Evolutionary conservation across 495 filamentous ascomycete genomes (phyloP).

Genomic region (Aspergillus bertholletiae): DNA sequence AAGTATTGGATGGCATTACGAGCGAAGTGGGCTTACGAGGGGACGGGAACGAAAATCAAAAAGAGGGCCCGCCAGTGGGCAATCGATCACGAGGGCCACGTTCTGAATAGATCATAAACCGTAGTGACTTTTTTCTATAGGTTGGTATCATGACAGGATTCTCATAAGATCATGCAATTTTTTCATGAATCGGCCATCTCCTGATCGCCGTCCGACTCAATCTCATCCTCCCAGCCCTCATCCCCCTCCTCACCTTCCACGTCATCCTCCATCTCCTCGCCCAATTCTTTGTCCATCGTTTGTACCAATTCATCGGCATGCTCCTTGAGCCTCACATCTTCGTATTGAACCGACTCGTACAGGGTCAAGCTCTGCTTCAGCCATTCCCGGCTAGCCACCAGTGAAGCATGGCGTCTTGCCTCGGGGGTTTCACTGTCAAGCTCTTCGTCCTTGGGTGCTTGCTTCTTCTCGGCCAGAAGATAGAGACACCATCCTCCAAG

Average conservation of each 20-base stretch:
- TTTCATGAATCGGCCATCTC: constrained; percentile 48
- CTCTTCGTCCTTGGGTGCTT: constrained; percentile 39
- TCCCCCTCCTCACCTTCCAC: constrained; percentile 45
- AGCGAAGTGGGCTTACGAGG: background rate
- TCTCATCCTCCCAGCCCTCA: constrained; percentile 35
- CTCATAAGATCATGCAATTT: constrained; percentile 20
- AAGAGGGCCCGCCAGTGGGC: background rate
- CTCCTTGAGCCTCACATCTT: constrained; percentile 50
- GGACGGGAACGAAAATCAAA: background rate
- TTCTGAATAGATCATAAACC: background rate
- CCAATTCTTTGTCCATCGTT: constrained; percentile 52
- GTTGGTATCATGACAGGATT: constrained; percentile 32
- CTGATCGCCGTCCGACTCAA: constrained; percentile 43
- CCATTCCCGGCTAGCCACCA: constrained; percentile 50
- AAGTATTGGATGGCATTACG: background rate
- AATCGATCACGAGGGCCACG: background rate
- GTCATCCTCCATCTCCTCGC: constrained; percentile 52
- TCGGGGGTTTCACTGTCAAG: constrained; percentile 28
- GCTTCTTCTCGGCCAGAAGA: constrained; percentile 66
- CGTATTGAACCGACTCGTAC: constrained; percentile 44
- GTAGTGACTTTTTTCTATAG: constrained; percentile 10
- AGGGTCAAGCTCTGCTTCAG: constrained; percentile 48
- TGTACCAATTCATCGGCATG: constrained; percentile 57
- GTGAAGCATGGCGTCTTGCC: constrained; percentile 33
- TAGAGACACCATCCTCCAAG: constrained; percentile 89